Conservation (phyloP, 2,329 filamentous ascomycete species). For the Aspergillus candidus region DNA sequence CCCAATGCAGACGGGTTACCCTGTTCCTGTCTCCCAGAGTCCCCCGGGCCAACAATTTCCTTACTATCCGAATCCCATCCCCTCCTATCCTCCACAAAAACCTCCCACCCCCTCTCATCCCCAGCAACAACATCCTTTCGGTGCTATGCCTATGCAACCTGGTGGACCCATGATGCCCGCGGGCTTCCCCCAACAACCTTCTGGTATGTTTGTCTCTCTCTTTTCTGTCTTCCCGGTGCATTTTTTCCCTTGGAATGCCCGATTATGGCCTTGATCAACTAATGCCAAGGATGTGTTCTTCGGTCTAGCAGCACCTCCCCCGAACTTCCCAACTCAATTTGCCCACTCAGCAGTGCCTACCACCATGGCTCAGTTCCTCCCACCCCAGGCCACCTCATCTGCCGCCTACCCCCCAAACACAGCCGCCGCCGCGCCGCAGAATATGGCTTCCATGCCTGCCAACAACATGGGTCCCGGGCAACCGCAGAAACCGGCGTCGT, state of each 20-base stretch:
- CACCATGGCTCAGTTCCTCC: constrained; percentile 27
- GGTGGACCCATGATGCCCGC: constrained; percentile 36
- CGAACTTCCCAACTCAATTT: constrained; percentile 31
- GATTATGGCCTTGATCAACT: constrained; percentile 10
- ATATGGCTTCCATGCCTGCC: constrained; percentile 31
- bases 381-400: constrained; percentile 21
- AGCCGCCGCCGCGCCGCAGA: constrained; percentile 28
- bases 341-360: constrained; percentile 28
- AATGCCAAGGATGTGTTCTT: constrained; percentile 16
- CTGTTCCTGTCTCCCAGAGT: constrained; percentile 26
- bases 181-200: constrained; percentile 30
- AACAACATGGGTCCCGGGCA: constrained; percentile 30
- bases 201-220: constrained; percentile 26
- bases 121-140: constrained; percentile 31
- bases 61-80: constrained; percentile 31
- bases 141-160: constrained; percentile 30
- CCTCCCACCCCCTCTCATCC: constrained; percentile 24
- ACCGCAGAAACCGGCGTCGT: constrained; percentile 16
- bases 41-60: constrained; percentile 27
- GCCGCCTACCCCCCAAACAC: constrained; percentile 25
- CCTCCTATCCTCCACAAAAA: constrained; percentile 30
- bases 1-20: constrained; percentile 26
- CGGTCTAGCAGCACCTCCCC: constrained; percentile 27
- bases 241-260: constrained; percentile 4
- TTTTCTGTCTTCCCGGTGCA: constrained; percentile 9